Evolutionary conservation across 148 eudicot species (phyloP).

Genomic region (Nyssa sinensis): DNA sequence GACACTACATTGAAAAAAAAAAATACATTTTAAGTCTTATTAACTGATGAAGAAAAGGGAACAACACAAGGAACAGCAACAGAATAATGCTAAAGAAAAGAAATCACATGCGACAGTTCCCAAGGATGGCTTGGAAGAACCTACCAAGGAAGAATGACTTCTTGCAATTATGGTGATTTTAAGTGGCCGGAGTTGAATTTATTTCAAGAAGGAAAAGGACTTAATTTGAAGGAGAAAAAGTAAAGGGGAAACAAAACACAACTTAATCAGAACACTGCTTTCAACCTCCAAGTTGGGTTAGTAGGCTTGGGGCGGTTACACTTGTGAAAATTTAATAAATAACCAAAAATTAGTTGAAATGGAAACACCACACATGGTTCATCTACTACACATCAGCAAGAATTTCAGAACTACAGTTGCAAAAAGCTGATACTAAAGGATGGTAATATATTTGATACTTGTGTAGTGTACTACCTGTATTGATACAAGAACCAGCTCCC

Average conservation of each 20-base stretch:
- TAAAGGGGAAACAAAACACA: neutral
- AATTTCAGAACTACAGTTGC: neutral
- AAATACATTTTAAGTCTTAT: neutral
- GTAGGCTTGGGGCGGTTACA: too few relatives aligned
- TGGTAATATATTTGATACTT: constrained; percentile 1
- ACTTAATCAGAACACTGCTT: neutral
- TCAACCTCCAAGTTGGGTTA: neutral
- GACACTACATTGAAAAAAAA: constrained; percentile 53
- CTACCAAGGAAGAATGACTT: neutral
- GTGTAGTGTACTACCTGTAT: constrained; percentile 55
- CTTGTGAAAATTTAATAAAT: too few relatives aligned
- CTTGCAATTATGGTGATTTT: neutral
- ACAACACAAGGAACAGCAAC: neutral
- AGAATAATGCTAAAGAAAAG: neutral
- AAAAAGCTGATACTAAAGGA: neutral
- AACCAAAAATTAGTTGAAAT: neutral
- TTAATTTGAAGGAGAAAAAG: neutral
- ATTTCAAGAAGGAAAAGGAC: neutral
- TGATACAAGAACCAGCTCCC: constrained; percentile 64
- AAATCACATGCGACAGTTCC: neutral
- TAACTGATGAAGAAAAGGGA: neutral
- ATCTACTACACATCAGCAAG: neutral
- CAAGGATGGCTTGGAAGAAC: too few relatives aligned
- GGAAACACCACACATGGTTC: neutral
- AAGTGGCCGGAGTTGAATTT: neutral